Evolutionary conservation across 2,329 filamentous ascomycete species (phyloP).

Genomic region (Colletotrichum truncatum): DNA sequence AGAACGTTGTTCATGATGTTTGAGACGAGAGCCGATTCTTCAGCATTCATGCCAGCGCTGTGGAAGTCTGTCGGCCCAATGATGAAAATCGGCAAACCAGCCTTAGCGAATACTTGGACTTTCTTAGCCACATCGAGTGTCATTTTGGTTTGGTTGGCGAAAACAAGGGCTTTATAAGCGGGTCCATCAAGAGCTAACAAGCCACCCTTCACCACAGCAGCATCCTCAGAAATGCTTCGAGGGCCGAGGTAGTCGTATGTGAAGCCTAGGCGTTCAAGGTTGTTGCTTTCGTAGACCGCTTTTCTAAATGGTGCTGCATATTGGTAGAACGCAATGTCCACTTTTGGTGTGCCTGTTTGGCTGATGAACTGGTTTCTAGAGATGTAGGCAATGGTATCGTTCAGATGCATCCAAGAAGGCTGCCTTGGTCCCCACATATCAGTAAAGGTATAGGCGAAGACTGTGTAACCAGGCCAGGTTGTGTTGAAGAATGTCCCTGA

Average conservation of each 20-base stretch:
- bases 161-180: constrained; percentile 34
- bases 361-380: constrained; percentile 30
- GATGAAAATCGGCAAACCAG: constrained; percentile 34
- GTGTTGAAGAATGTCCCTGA: constrained; percentile 32
- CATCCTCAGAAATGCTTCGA: constrained; percentile 21
- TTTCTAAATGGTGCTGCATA: constrained; percentile 28
- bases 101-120: constrained; percentile 30
- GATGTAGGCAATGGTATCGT: constrained; percentile 31
- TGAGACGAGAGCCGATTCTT: not conserved
- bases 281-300: not conserved
- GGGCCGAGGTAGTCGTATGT: constrained; percentile 35
- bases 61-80: constrained; percentile 13
- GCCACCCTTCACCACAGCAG: constrained; percentile 14
- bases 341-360: constrained; percentile 31
- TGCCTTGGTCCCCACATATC: constrained; percentile 35
- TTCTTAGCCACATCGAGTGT: constrained; percentile 26
- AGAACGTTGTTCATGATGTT: not conserved
- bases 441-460: constrained; percentile 33
- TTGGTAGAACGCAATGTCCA: constrained; percentile 28
- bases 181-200: constrained; percentile 34
- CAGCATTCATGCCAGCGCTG: not conserved
- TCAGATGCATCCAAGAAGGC: constrained; percentile 33
- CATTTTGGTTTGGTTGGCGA: constrained; percentile 34
- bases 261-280: constrained; percentile 15
- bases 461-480: constrained; percentile 35